Conservation (phyloP, 2,329 filamentous ascomycete genomes). For the Venturia pyrina region DNA sequence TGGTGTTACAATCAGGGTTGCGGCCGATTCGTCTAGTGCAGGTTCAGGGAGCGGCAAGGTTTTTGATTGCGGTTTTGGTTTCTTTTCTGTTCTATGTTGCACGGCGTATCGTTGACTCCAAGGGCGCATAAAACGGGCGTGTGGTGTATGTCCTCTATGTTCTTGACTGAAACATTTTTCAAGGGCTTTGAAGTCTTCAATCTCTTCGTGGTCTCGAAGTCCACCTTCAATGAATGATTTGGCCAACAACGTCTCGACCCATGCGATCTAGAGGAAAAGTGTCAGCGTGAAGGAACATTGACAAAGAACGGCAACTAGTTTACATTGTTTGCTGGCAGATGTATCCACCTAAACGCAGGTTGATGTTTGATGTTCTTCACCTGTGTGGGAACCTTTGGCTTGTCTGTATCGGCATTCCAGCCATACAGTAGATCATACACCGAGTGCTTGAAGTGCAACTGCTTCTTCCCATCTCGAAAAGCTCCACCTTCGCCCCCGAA, state of each 20-base stretch:
- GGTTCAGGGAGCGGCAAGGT: not conserved
- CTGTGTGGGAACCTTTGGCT: slow-evolving; percentile 26
- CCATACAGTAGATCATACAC: slow-evolving; percentile 25
- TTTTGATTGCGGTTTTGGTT: not conserved
- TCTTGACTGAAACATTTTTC: slow-evolving; percentile 53
- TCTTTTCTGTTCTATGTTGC: not conserved
- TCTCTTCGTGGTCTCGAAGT: slow-evolving; percentile 41
- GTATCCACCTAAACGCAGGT: slow-evolving; percentile 35
- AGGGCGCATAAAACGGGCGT: slow-evolving; percentile 54
- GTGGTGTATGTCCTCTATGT: slow-evolving; percentile 47
- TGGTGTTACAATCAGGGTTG: slow-evolving; percentile 8
- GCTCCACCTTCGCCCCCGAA: slow-evolving; percentile 21
- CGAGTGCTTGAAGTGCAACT: slow-evolving; percentile 19
- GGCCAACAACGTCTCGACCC: slow-evolving; percentile 53
- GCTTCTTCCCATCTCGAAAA: slow-evolving; percentile 22
- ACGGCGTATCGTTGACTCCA: slow-evolving; percentile 33
- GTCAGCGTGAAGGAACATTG: not conserved
- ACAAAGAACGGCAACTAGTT: not conserved
- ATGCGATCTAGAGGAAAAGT: slow-evolving; percentile 27
- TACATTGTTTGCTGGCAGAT: slow-evolving; percentile 41
- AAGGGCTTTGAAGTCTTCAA: slow-evolving; percentile 53
- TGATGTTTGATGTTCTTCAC: slow-evolving; percentile 29
- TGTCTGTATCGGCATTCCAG: slow-evolving; percentile 24
- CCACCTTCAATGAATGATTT: slow-evolving; percentile 56
- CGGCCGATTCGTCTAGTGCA: not conserved